Evolutionary conservation across 345 rosid genomes (phyloP), one percentile per base, ranked within the genome.

Genomic region (Salix arbutifolia): DNA sequence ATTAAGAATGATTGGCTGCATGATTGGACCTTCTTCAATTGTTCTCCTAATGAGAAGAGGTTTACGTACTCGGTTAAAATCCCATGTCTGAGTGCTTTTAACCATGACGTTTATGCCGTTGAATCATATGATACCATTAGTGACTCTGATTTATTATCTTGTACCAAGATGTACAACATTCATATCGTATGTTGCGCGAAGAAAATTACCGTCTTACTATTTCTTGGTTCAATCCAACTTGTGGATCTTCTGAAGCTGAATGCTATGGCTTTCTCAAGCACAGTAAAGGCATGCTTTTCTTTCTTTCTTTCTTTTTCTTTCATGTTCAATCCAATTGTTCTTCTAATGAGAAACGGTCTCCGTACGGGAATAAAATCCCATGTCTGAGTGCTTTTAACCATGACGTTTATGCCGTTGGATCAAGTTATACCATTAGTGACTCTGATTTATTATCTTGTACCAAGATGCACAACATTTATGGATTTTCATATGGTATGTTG

Each of bases 131-230:
- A 2, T 42, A 4, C 16, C 6, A 26, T 14, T 0, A 37, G 65
- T 62, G 58, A 46, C n/a, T 6, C 13, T 12, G 2, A 17, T 4
- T 61, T 70, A 3, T 7, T 31, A 33, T 60, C 68, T 61, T 76
- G 79, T 62, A 76, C 74, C 50, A 69, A 61, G 79, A 76, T 76
- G 74, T 23, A 31, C 28, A n/a, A 62, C 46, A 18, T 69, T 50
- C 74, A 18, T 0, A 3, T 6, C 3, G 2, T 9, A 30, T 52
- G 46, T 0, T 56, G 1, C 1, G 1, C 1, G 17, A 12, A 8
- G 13, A 21, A 2, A 33, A 35, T 18, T 25, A 60, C n/a, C 0
- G 11, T 7, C 44, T 76, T 28, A 56, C 30, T n/a, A 25, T 68
- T 40, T 56, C 16, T 18, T 76, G 74, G 69, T 42, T 33, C 8